phyloP scores from a whole-genome alignment of 352 stramenopile species.

The Phytophthora agathidicida region DNA sequence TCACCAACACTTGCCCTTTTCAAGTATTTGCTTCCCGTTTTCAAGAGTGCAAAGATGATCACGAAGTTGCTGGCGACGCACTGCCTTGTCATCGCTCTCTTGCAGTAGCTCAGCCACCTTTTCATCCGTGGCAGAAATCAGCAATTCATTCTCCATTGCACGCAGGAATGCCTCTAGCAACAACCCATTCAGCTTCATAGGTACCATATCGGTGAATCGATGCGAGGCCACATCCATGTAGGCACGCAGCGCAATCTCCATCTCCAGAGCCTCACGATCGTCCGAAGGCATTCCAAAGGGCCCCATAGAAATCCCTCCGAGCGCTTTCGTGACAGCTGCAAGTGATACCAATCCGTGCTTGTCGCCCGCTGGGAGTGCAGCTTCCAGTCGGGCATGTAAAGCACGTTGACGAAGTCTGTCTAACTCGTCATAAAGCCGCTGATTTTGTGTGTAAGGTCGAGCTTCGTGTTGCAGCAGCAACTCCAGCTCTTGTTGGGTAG shows the following conservation, averaged over 20 bases:
- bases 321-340: conserved; percentile 12
- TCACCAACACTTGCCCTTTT: conserved; percentile 13
- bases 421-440: conserved; percentile 30
- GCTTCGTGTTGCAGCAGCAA: conserved; percentile 33
- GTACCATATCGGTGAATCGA: conserved; percentile 44
- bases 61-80: conserved; percentile 23
- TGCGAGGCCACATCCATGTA: conserved; percentile 42
- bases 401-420: conserved; percentile 26
- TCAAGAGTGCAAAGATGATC: conserved; percentile 25
- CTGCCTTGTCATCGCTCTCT: conserved; percentile 20
- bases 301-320: conserved; percentile 12
- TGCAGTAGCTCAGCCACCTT: conserved; percentile 38
- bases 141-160: conserved; percentile 38
- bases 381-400: conserved; percentile 23
- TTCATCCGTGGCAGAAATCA: conserved; percentile 35
- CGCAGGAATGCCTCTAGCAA: conserved; percentile 35
- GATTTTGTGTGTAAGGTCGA: conserved; percentile 49
- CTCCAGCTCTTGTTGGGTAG: conserved; percentile 17
- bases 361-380: conserved; percentile 13
- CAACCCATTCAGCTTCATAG: conserved; percentile 45
- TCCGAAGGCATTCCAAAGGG: conserved; percentile 25
- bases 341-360: conserved; percentile 16
- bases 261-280: conserved; percentile 44
- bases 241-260: conserved; percentile 37
- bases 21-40: conserved; percentile 26